phyloP scores from a whole-genome alignment of 169 alveolate genomes.

The Ichthyophthirius multifiliis region DNA sequence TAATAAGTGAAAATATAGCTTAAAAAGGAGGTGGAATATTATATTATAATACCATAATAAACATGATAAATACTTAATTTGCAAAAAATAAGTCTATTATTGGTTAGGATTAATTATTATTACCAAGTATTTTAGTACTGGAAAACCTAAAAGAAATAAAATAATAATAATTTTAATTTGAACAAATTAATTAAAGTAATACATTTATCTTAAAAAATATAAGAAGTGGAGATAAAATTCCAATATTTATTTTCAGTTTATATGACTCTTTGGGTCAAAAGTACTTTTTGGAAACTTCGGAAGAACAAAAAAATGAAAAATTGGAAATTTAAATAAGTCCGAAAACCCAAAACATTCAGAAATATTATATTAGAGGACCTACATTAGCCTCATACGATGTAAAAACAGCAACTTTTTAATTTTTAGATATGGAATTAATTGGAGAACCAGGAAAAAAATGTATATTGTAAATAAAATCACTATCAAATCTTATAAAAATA shows the following conservation, averaged over 20 bases:
- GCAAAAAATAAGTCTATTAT: background rate
- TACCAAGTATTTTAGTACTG: background rate
- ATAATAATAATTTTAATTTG: no score
- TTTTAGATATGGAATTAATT: background rate
- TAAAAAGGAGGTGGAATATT: background rate
- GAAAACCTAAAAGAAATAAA: background rate
- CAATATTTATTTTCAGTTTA: background rate
- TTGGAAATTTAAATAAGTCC: background rate
- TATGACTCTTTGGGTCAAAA: background rate
- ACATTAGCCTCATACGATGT: background rate
- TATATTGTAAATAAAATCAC: background rate
- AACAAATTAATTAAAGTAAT: background rate
- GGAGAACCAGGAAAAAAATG: background rate
- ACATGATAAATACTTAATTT: background rate
- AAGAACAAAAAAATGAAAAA: background rate
- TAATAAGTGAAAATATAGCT: background rate
- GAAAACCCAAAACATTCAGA: background rate
- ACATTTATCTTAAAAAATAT: background rate
- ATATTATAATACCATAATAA: background rate
- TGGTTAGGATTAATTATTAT: background rate
- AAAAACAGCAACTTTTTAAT: background rate
- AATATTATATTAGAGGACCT: background rate
- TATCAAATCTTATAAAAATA: background rate
- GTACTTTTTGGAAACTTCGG: background rate
- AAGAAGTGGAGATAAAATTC: background rate